Conservation (phyloP, 2,329 filamentous ascomycete species). For the Xylaria hypoxylon region DNA sequence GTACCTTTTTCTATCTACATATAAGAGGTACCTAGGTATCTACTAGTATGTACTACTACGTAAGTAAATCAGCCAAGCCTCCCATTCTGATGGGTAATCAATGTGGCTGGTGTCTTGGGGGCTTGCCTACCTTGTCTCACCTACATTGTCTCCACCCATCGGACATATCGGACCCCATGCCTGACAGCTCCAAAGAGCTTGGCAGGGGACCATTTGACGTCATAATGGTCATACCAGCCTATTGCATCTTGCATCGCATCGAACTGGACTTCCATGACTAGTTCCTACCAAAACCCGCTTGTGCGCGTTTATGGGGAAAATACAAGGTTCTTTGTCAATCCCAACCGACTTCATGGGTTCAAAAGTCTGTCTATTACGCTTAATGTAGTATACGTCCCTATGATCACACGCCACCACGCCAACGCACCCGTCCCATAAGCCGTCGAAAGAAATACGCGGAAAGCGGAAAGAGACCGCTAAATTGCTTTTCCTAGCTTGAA, state of each 20-base stretch:
- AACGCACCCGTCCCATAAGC: constrained; percentile 4
- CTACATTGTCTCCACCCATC: constrained; percentile 5
- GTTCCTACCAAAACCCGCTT: constrained; percentile 34
- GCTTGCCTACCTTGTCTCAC: not conserved
- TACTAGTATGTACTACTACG: no score
- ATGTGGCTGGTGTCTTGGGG: constrained; percentile 24
- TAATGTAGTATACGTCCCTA: constrained; percentile 16
- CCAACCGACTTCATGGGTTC: constrained; percentile 24
- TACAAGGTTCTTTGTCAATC: constrained; percentile 34
- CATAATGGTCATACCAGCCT: constrained; percentile 29
- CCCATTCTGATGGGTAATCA: not conserved
- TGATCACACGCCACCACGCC: constrained; percentile 27
- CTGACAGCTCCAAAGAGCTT: constrained; percentile 21
- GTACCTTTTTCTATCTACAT: no score
- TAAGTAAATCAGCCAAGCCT: not conserved
- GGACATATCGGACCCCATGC: constrained; percentile 24
- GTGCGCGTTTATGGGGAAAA: constrained; percentile 32
- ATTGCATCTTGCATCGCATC: constrained; percentile 32
- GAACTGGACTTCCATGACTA: constrained; percentile 23
- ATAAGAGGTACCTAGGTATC: no score
- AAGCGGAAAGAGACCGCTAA: not conserved
- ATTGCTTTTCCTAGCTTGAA: constrained; percentile 20
- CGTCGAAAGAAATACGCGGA: constrained; percentile 3
- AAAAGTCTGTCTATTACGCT: constrained; percentile 10
- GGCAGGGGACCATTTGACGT: constrained; percentile 39